A percentile compares a stretch with the other conserved stretches of the same genome.
phyloP scores from a whole-genome alignment of 1,139 yeast genomes.

The Lodderomyces margitis region DNA sequence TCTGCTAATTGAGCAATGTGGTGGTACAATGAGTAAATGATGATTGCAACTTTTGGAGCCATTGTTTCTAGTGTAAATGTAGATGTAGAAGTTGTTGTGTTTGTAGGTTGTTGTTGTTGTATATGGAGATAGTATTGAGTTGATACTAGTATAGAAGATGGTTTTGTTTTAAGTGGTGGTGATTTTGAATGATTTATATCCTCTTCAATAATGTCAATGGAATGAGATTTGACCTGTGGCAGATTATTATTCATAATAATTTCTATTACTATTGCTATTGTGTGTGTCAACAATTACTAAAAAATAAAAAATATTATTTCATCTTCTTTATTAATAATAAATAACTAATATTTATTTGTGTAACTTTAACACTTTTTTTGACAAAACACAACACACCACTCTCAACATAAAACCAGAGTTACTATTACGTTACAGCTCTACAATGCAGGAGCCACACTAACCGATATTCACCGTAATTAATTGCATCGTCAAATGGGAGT shows the following conservation, averaged over 20 bases:
- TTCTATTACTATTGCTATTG: neutral
- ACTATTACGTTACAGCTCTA: too few species aligned
- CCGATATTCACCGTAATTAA: too few species aligned
- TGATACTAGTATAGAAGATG: neutral
- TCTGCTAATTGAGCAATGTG: slow-evolving; percentile 71
- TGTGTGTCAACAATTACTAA: too few species aligned
- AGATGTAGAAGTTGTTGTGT: slow-evolving; percentile 2
- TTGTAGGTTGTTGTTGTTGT: slow-evolving; percentile 1
- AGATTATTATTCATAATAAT: neutral
- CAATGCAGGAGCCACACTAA: too few species aligned
- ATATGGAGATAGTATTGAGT: slow-evolving; percentile 2
- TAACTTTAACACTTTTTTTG: too few species aligned
- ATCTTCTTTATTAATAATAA: too few species aligned
- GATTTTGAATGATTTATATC: slow-evolving; percentile 1
- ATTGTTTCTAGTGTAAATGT: slow-evolving; percentile 11
- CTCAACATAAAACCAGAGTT: too few species aligned
- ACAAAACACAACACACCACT: too few species aligned
- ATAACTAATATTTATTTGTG: too few species aligned
- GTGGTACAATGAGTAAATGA: slow-evolving; percentile 81
- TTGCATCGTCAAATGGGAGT: too few species aligned
- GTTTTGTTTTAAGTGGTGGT: neutral
- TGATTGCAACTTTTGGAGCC: slow-evolving; percentile 49
- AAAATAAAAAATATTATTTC: too few species aligned
- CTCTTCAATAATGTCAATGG: neutral
- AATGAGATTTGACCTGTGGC: neutral